Evolutionary conservation across 805 yeast species (phyloP).

Genomic region (Monosporozyma aquatica): DNA sequence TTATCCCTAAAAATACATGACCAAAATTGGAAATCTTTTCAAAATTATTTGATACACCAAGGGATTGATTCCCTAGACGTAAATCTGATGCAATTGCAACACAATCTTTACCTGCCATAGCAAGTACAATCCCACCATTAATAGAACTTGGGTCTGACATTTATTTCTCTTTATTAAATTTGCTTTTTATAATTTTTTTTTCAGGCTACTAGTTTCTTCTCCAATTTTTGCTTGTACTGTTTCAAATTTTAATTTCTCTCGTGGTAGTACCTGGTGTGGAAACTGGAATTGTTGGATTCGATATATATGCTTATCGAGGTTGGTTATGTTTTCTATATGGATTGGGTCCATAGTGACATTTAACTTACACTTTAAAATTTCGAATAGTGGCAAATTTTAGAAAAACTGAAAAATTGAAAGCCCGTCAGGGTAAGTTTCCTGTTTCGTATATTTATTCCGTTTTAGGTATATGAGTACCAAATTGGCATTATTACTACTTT

Average conservation of each 20-base stretch:
- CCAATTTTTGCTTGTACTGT: too few species aligned
- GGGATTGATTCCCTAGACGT: conserved; percentile 86
- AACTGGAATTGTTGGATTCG: too few species aligned
- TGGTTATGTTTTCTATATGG: too few species aligned
- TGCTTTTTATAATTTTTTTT: too few species aligned
- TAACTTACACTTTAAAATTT: too few species aligned
- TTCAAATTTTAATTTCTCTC: too few species aligned
- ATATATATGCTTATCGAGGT: too few species aligned
- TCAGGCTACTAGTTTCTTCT: too few species aligned
- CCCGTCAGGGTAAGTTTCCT: not conserved
- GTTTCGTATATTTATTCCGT: not conserved
- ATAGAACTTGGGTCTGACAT: conserved; percentile 58
- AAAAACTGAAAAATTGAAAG: not conserved
- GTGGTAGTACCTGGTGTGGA: too few species aligned
- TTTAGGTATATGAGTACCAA: not conserved
- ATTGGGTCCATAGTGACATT: too few species aligned
- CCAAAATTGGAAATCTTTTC: conserved; percentile 86
- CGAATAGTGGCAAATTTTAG: conserved; percentile 2
- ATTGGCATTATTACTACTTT: too few species aligned
- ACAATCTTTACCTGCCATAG: conserved; percentile 98
- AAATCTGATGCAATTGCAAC: conserved; percentile 95
- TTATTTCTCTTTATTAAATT: not conserved
- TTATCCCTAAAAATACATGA: conserved; percentile 79
- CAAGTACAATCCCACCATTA: conserved; percentile 93
- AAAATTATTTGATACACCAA: conserved; percentile 86